These are phyloP conservation scores for Coemansia sp. DNA, from an alignment of 192 early-diverging fungal species.

Conservation along the genomic window DNA sequence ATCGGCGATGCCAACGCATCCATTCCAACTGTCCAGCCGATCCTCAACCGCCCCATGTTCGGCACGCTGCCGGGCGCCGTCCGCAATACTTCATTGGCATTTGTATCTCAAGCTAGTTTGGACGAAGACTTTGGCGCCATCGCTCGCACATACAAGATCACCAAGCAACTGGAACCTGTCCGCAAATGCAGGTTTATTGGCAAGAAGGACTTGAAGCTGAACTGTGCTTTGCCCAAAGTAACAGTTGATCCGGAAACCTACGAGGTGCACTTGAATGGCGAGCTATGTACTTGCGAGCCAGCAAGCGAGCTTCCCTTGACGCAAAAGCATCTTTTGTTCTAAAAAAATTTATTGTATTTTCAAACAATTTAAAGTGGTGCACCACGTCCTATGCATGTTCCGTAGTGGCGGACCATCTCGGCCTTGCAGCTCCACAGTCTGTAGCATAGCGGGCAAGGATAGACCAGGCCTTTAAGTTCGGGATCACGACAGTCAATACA, in stretches of 20 bases:
- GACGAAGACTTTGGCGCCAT: slow-evolving; percentile 49
- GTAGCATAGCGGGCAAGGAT: not conserved
- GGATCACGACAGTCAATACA: too few relatives aligned
- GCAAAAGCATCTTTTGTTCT: slow-evolving; percentile 54
- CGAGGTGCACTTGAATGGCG: slow-evolving; percentile 77
- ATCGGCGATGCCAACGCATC: slow-evolving; percentile 96
- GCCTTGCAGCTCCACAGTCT: not conserved
- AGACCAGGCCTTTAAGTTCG: not conserved
- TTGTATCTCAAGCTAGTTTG: slow-evolving; percentile 78
- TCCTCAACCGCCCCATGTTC: slow-evolving; percentile 83
- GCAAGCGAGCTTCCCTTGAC: slow-evolving; percentile 68
- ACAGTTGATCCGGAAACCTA: slow-evolving; percentile 92
- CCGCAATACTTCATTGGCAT: slow-evolving; percentile 65
- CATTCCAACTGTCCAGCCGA: slow-evolving; percentile 92
- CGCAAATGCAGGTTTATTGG: slow-evolving; percentile 71
- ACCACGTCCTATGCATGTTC: not conserved
- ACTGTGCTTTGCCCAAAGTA: slow-evolving; percentile 72
- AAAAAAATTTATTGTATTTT: not conserved
- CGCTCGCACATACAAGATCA: slow-evolving; percentile 59
- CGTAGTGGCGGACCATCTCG: not conserved
- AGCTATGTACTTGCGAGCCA: slow-evolving; percentile 65
- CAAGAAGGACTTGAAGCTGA: slow-evolving; percentile 87
- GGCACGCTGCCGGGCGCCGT: slow-evolving; percentile 65
- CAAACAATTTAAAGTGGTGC: too few relatives aligned
- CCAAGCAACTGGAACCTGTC: slow-evolving; percentile 69